Percentiles rank a stretch among this genome's conserved stretches.
These are phyloP conservation scores for Flueggea neowawraea DNA, from an alignment of 441 rosid genomes.

Conservation along the genomic window DNA sequence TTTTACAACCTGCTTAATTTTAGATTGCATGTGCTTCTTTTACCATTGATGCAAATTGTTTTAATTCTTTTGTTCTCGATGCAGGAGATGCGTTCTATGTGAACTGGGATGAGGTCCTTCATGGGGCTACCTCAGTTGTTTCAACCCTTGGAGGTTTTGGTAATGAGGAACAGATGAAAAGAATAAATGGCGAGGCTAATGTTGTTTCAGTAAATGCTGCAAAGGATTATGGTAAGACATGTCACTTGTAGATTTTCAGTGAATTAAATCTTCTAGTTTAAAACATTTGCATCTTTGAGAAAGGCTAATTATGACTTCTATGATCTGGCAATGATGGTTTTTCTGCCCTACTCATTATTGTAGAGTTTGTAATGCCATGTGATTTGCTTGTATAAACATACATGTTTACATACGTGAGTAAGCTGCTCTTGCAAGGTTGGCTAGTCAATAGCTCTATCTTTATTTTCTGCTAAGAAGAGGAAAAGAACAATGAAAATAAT, in stretches of 20 bases:
- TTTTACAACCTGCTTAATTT: not conserved
- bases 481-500: no score
- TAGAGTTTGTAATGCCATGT: no score
- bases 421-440: no score
- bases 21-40: not conserved
- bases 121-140: slow-evolving; percentile 84
- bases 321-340: no score
- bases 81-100: slow-evolving; percentile 89
- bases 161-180: slow-evolving; percentile 85
- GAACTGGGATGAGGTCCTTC: slow-evolving; percentile 92
- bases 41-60: slow-evolving; percentile 4
- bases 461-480: no score
- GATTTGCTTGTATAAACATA: no score
- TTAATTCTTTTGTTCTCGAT: slow-evolving; percentile 1
- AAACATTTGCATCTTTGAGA: not conserved
- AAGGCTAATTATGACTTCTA: not conserved
- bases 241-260: not conserved
- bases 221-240: slow-evolving; percentile 70
- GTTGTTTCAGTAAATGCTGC: slow-evolving; percentile 80
- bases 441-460: no score
- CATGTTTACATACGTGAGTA: no score
- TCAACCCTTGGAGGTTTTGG: slow-evolving; percentile 95
- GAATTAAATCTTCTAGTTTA: not conserved
- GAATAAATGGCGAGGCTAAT: slow-evolving; percentile 91
- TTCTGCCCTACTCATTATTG: no score